Base-by-base conservation (phyloP, 2,329 filamentous ascomycete species). In the Colletotrichum siamense region DNA sequence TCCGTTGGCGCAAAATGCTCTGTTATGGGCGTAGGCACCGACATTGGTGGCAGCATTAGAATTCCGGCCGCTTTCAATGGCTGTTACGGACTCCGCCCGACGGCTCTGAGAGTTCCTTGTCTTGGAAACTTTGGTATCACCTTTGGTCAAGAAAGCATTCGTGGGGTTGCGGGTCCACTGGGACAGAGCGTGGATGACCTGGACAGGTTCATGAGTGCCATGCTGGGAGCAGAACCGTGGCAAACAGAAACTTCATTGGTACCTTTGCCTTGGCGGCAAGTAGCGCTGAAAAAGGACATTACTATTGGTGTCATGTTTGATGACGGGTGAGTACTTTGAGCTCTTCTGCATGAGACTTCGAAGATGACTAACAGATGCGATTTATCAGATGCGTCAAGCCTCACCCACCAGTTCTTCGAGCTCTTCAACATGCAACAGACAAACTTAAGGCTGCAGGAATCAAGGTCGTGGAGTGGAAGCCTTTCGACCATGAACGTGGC, bases 61-160 rank as follows among this genome's bases (percentile, higher is more conserved):
- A 86, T 87, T 24, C 86, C 86, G 1, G 90, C 91, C 26, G 90
- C 90, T 3, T 92, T 89, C 75, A 91, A 89, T 2, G 91, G 91
- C 4, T 88, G 91, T 69, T 92, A 89, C 78, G 89, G 89, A 5
- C 84, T 92, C 12, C 86, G 89, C 2, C 89, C 91, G 0, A 92
- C 90, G 0, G 87, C 87, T 71, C 91, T 91, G 13, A 87, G 92
- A 7, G 92, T 93, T 78, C 91, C 92, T 0, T 91, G 91, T 6
- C 82, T 86, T 28, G 82, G 86, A 67, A 69, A 84, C 76, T 83
- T 90, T 61, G 92, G 90, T 2, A 92, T 91, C 8, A 87, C 94
- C 81, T 88, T 90, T 1, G 92, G 92, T 3, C 92, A 94, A 80
- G 92, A 94, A 82, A 90, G 91, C 4, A 90, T 94, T 0, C 86